Evolutionary conservation across 169 alveolate species (phyloP).

Genomic region (Cryptosporidium parvum): DNA sequence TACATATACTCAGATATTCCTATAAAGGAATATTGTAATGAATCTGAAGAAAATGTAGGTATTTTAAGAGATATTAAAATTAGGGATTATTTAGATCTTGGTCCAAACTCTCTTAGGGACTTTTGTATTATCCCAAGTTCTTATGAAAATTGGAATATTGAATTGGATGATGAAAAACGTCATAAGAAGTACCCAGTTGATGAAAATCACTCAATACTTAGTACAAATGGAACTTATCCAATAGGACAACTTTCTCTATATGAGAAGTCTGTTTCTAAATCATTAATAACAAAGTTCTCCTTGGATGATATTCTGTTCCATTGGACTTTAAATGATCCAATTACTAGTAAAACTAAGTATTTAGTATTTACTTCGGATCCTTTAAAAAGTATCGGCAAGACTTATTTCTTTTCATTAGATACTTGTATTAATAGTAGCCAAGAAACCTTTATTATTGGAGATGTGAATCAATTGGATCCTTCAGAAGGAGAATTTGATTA

Average conservation of each 20-base stretch:
- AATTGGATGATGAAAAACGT: not conserved
- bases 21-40: not conserved
- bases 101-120: constrained; percentile 62
- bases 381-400: constrained; percentile 57
- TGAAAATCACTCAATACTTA: constrained; percentile 24
- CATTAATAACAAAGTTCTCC: constrained; percentile 19
- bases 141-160: not conserved
- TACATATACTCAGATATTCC: constrained; percentile 13
- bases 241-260: constrained; percentile 49
- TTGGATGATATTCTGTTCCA: constrained; percentile 55
- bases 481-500: constrained; percentile 41
- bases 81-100: constrained; percentile 52
- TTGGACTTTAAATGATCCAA: constrained; percentile 61
- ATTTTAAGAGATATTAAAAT: not conserved
- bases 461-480: constrained; percentile 62
- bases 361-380: constrained; percentile 69
- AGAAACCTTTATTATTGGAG: constrained; percentile 24
- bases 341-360: constrained; percentile 30
- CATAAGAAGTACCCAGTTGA: not conserved
- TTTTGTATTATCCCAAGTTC: constrained; percentile 39
- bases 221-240: constrained; percentile 68
- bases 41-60: not conserved
- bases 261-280: constrained; percentile 36
- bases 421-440: constrained; percentile 3
- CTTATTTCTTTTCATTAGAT: constrained; percentile 50